Conservation (phyloP, 768 basidiomycete genomes). For the Agaricus bisporus region DNA sequence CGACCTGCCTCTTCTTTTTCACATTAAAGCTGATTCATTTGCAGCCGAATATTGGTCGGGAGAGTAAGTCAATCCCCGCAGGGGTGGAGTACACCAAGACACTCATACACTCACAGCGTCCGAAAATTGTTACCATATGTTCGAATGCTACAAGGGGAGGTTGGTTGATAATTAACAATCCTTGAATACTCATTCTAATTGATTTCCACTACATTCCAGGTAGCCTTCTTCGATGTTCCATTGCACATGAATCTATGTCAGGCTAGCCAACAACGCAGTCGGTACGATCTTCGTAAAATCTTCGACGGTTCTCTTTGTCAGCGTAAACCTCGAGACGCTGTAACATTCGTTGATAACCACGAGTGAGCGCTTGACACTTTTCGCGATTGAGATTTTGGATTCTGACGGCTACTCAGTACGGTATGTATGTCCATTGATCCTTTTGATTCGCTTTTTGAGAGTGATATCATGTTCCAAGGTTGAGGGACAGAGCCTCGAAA, state of each 20-base stretch:
- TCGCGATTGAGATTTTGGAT: slow-evolving; percentile 4
- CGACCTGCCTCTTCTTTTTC: slow-evolving; percentile 11
- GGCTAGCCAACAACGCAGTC: slow-evolving; percentile 61
- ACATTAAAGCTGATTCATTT: slow-evolving; percentile 13
- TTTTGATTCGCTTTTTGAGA: neutral
- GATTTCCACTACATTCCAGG: slow-evolving; percentile 32
- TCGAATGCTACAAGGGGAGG: slow-evolving; percentile 59
- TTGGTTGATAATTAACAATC: slow-evolving; percentile 20
- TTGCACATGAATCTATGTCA: slow-evolving; percentile 78
- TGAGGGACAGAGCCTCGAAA: slow-evolving; percentile 69
- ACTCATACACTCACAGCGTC: slow-evolving; percentile 33
- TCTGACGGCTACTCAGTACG: slow-evolving; percentile 38
- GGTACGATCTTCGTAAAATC: slow-evolving; percentile 74
- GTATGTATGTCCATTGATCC: slow-evolving; percentile 29
- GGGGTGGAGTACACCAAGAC: slow-evolving; percentile 1
- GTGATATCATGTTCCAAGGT: slow-evolving; percentile 26
- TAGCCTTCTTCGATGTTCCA: slow-evolving; percentile 88
- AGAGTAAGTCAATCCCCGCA: slow-evolving; percentile 38
- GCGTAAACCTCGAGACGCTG: slow-evolving; percentile 68
- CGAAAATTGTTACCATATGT: slow-evolving; percentile 48
- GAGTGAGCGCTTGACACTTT: slow-evolving; percentile 46
- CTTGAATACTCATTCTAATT: neutral
- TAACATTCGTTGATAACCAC: slow-evolving; percentile 89
- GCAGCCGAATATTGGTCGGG: slow-evolving; percentile 82
- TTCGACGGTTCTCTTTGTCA: slow-evolving; percentile 65